These are phyloP conservation scores for Colletotrichum caudatum DNA, from an alignment of 2,329 filamentous ascomycete genomes.

Conservation along the genomic window DNA sequence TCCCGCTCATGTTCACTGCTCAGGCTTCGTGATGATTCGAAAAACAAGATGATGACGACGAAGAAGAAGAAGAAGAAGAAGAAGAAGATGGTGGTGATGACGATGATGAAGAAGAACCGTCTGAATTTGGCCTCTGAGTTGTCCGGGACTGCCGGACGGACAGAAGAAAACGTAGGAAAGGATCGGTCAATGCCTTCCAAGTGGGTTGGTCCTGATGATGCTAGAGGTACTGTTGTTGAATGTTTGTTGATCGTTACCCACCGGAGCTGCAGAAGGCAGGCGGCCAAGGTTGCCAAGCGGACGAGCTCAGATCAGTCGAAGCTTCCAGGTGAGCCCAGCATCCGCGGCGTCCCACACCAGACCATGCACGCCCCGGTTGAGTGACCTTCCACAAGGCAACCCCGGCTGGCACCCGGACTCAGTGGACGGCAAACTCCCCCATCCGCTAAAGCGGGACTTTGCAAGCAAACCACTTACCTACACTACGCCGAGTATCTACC, in stretches of 20 bases:
- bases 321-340: constrained; percentile 40
- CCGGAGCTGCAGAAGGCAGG: background rate
- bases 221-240: background rate
- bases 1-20: constrained; percentile 53
- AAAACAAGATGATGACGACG: too few relatives aligned
- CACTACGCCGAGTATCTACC: background rate
- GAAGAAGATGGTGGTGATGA: too few relatives aligned
- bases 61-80: background rate
- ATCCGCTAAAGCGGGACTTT: background rate
- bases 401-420: constrained; percentile 6
- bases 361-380: constrained; percentile 7
- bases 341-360: constrained; percentile 22
- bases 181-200: background rate
- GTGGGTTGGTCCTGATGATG: too few relatives aligned
- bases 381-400: constrained; percentile 1
- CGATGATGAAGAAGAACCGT: background rate
- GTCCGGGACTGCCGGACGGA: too few relatives aligned
- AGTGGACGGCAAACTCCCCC: background rate
- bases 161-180: background rate
- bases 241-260: constrained; percentile 26
- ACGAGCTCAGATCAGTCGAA: constrained; percentile 32
- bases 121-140: background rate
- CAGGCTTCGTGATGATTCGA: constrained; percentile 4
- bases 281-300: constrained; percentile 7
- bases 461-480: background rate